Evolutionary conservation across 1,139 yeast species (phyloP).

Genomic region (Diutina ranongensis): DNA sequence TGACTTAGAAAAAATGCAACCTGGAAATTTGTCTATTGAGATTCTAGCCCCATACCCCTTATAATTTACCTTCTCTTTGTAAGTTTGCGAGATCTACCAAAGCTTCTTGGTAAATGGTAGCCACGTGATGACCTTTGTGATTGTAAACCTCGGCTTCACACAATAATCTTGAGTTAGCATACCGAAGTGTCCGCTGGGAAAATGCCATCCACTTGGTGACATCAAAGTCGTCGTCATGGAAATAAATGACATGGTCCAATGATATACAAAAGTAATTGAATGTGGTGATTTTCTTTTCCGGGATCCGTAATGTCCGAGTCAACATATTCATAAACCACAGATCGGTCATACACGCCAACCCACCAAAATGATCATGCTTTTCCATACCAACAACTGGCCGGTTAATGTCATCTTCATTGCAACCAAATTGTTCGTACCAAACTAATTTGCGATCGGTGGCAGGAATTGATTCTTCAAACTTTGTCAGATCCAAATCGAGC

Average conservation of each 20-base stretch:
- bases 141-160: slow-evolving; percentile 50
- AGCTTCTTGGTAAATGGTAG: slow-evolving; percentile 62
- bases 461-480: slow-evolving; percentile 16
- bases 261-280: slow-evolving; percentile 39
- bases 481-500: slow-evolving; percentile 16
- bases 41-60: no score
- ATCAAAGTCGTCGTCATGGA: slow-evolving; percentile 46
- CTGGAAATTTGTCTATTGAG: no score
- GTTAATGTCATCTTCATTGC: slow-evolving; percentile 15
- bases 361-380: slow-evolving; percentile 41
- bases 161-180: slow-evolving; percentile 43
- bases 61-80: neutral
- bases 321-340: slow-evolving; percentile 40
- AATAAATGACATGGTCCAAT: slow-evolving; percentile 57
- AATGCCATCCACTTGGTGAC: slow-evolving; percentile 44
- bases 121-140: slow-evolving; percentile 41
- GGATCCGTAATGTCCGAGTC: slow-evolving; percentile 19
- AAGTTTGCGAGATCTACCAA: slow-evolving; percentile 18
- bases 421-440: slow-evolving; percentile 31
- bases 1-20: no score
- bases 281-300: slow-evolving; percentile 12
- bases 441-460: slow-evolving; percentile 27
- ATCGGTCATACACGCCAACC: slow-evolving; percentile 54
- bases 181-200: slow-evolving; percentile 38
- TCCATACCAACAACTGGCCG: slow-evolving; percentile 8